phyloP scores from a whole-genome alignment of 1,139 yeast species.

The Lodderomyces pseudojiufengensis region DNA sequence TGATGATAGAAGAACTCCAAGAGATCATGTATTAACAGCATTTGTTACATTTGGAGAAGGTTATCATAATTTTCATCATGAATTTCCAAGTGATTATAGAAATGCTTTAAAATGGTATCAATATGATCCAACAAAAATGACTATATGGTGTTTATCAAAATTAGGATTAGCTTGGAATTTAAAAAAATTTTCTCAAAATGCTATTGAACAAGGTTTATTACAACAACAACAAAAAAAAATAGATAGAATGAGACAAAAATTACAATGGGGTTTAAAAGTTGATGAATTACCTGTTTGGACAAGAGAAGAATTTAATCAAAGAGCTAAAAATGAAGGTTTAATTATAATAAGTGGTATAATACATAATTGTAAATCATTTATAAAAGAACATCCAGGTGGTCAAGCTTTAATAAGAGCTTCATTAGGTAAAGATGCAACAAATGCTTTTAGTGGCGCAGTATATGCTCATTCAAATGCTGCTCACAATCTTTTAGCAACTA shows the following conservation, averaged over 20 bases:
- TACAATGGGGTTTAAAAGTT: constrained; percentile 92
- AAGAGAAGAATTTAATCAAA: constrained; percentile 71
- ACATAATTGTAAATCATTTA: constrained; percentile 81
- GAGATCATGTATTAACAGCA: constrained; percentile 94
- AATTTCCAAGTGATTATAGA: constrained; percentile 97
- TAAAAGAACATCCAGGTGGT: constrained; percentile 98
- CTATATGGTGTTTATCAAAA: constrained; percentile 68
- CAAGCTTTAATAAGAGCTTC: constrained; percentile 82
- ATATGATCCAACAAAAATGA: constrained; percentile 91
- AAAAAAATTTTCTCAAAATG: constrained; percentile 91
- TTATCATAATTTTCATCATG: constrained; percentile 98
- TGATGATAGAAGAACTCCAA: constrained; percentile 95
- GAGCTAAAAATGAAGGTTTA: constrained; percentile 55
- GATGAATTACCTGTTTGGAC: constrained; percentile 89
- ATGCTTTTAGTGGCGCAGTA: constrained; percentile 97
- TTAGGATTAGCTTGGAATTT: constrained; percentile 86
- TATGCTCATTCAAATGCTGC: constrained; percentile 97
- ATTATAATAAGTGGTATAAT: constrained; percentile 91
- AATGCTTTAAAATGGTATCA: constrained; percentile 98
- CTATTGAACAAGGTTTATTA: constrained; percentile 91
- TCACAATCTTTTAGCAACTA: constrained; percentile 88
- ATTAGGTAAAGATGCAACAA: constrained; percentile 93
- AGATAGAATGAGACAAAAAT: constrained; percentile 69
- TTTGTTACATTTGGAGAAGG: constrained; percentile 97
- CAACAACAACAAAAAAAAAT: constrained; percentile 97